A percentile compares a stretch with the other conserved stretches of the same genome.
Evolutionary conservation across 805 yeast species (phyloP).

Genomic region (Hanseniaspora clermontiae): DNA sequence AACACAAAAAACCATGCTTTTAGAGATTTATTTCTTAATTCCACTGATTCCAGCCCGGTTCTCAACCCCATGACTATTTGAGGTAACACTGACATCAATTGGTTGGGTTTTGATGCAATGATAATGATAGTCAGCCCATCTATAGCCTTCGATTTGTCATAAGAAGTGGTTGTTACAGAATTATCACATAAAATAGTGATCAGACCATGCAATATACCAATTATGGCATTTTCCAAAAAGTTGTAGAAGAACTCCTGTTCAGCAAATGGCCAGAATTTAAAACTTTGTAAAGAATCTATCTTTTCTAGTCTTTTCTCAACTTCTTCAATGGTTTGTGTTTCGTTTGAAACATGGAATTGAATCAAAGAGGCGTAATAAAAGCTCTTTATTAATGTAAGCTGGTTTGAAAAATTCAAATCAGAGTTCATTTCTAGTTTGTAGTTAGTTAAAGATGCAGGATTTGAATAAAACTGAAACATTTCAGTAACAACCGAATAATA

Average conservation of each 20-base stretch:
- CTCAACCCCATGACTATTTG: constrained; percentile 81
- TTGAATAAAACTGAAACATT: constrained; percentile 9
- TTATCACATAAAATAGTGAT: constrained; percentile 67
- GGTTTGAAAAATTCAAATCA: constrained; percentile 5
- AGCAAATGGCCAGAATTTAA: constrained; percentile 20
- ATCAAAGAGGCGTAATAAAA: constrained; percentile 6
- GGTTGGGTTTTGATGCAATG: constrained; percentile 34
- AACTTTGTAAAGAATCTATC: constrained; percentile 16
- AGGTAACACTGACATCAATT: constrained; percentile 58
- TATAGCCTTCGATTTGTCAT: constrained; percentile 59
- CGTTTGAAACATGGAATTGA: background rate
- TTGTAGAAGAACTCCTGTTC: constrained; percentile 28
- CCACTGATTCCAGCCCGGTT: constrained; percentile 53
- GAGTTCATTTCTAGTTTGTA: background rate
- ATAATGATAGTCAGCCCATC: constrained; percentile 62
- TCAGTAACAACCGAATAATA: constrained; percentile 9
- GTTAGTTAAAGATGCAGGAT: background rate
- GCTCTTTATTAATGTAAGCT: background rate
- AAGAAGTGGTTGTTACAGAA: constrained; percentile 56
- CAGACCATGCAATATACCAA: constrained; percentile 67
- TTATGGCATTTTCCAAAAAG: constrained; percentile 44
- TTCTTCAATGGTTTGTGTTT: background rate
- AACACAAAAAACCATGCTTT: constrained; percentile 57
- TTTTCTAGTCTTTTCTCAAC: constrained; percentile 15
- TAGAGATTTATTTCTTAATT: constrained; percentile 49